Evolutionary conservation across 305 asterid genomes (phyloP), one percentile per base, ranked within the genome.

Genomic region (Salvia sclarea): DNA sequence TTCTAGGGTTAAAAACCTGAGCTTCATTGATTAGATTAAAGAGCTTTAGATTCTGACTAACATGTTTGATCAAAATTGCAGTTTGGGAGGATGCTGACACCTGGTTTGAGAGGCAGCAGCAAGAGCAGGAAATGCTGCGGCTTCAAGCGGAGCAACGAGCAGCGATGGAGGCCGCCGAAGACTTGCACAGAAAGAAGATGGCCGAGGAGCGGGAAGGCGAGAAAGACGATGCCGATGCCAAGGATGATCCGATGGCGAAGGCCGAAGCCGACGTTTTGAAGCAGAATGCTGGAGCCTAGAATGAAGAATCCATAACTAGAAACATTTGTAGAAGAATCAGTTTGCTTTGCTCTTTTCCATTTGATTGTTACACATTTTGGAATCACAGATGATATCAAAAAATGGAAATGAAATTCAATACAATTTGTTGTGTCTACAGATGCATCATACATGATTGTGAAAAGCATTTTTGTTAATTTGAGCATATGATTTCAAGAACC

Each of bases 61-160:
- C 53, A 18, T 54, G 54, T 44, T 44, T 65, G 50, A 30, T 71
- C 75, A 14, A 43, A 30, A 8, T 65, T 48, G 16, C 88, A 92
- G 98, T 92, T 76, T 92, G 98, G 98, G 98, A 95, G 68, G 98
- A 92, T 72, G 98, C 98, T 10, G 98, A 92, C 69, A 90, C 98
- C 68, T 92, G 98, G 98, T 90, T 90, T 49, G 98, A 92, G 64
- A 85, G 95, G 69, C 97, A 92, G 80, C 96, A 92, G 70, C 96
- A 90, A 54, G 98, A 92, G 69, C 88, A 82, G 82, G 98, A 92
- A 73, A 76, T 88, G 96, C 86, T 75, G 84, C 82, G 85, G 72
- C 94, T 93, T 71, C 97, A 93, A 74, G 95, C 84, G 11, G 97
- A 93, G 84, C 84, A 90, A 16, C 78, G 73, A 33, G 95, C 88